Base-by-base conservation (phyloP, 148 eudicot species). In the Chenopodium quinoa region DNA sequence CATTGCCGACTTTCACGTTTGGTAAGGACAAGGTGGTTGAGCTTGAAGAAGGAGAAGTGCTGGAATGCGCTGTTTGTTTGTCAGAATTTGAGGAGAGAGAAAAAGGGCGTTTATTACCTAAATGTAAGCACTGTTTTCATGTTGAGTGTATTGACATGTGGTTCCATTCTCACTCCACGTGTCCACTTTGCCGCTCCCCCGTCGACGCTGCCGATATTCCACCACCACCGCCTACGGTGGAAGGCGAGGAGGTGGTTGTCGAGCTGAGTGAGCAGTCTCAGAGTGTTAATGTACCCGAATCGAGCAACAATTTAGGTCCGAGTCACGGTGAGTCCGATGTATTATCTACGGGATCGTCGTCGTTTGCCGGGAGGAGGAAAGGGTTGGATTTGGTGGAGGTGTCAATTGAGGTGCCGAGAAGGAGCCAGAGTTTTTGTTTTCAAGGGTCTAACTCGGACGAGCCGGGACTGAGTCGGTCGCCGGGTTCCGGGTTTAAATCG, bases 31-130 rank as follows among this genome's bases (percentile, higher is more conserved):
- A 32, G 0, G n/a, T 60, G 13, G 20, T 27, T 25, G 71, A 70
- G 1, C 71, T 58, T 17, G 76, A 46, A 1, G 80, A n/a, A 1
- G 76, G 25, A 22, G 87, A 71, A 56, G 75, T 27, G 70, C 67
- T 68, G 1, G 97, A 97, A 46, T 97, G 99, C 82, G 98, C 97
- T 56, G 99, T 97, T 5, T 97, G 99, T 69, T 89, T 97, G 25
- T 94, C 95, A 50, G 98, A 93, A 25, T 92, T 97, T 44, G 94
- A 90, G 67, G 90, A 87, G 25, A 84, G 82, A 22, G 99, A 97
- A 27, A 88, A 76, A 13, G 92, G 90, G 2, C 82, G 98, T 1
- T 1, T 87, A 3, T 76, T 97, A 48, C 99, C 99, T 0, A 93
- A 91, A 14, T 95, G 99, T 13, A 87, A 84, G 1, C 99, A 95